Conservation (phyloP, 805 yeast genomes). For the Suhomyces sp. region DNA sequence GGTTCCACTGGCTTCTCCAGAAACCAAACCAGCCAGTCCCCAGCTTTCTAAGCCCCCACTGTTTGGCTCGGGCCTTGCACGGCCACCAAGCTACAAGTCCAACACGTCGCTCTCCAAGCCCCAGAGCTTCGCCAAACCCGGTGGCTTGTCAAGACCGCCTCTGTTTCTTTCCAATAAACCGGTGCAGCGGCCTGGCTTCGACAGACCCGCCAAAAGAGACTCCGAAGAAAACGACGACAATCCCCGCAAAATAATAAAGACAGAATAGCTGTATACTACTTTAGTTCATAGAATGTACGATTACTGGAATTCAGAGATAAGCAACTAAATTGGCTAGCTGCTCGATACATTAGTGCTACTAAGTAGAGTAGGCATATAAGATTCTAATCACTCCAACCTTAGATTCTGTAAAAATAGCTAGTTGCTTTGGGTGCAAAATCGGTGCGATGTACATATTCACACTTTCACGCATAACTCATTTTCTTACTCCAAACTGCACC, state of each 20-base stretch:
- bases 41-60: constrained; percentile 20
- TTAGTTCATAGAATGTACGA: background rate
- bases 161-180: constrained; percentile 34
- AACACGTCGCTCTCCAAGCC: constrained; percentile 22
- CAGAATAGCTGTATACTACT: constrained; percentile 3
- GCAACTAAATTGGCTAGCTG: too few relatives aligned
- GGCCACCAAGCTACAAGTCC: constrained; percentile 24
- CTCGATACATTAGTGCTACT: too few relatives aligned
- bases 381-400: too few relatives aligned
- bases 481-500: too few relatives aligned
- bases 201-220: constrained; percentile 3
- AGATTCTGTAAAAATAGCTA: too few relatives aligned
- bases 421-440: too few relatives aligned
- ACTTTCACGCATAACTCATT: too few relatives aligned
- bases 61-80: constrained; percentile 18
- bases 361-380: too few relatives aligned
- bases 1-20: background rate
- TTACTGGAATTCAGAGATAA: background rate
- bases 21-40: background rate
- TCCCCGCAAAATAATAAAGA: constrained; percentile 7
- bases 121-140: constrained; percentile 29
- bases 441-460: too few relatives aligned
- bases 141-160: constrained; percentile 34
- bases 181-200: constrained; percentile 2
- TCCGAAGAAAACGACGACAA: constrained; percentile 6